phyloP scores from a whole-genome alignment of 1,284 basidiomycete species.

The Takashimella koratensis region DNA sequence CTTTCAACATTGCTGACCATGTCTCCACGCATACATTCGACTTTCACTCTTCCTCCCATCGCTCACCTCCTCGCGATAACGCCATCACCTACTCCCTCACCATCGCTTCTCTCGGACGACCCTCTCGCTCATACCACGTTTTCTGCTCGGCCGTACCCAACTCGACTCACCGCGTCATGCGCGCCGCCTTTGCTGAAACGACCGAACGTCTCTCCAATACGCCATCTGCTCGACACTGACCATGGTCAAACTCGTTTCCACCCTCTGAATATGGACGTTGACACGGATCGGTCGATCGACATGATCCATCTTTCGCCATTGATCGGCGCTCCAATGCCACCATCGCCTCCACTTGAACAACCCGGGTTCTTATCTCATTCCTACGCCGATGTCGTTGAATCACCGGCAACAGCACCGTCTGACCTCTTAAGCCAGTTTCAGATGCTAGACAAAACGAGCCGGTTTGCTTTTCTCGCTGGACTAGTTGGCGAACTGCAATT shows the following conservation, averaged over 20 bases:
- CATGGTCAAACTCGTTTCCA: no score
- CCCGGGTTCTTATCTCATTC: not conserved
- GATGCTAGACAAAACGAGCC: slow-evolving; percentile 28
- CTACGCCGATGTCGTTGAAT: not conserved
- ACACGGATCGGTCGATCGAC: not conserved
- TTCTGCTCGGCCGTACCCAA: no score
- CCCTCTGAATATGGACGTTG: not conserved
- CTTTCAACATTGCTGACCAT: no score
- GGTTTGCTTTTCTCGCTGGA: slow-evolving; percentile 61
- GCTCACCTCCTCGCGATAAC: not conserved
- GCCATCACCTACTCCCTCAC: not conserved
- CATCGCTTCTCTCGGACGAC: no score
- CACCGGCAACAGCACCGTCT: slow-evolving; percentile 3
- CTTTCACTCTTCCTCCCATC: not conserved
- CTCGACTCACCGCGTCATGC: no score
- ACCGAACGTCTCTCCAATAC: no score
- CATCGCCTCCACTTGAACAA: not conserved
- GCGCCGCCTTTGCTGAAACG: no score
- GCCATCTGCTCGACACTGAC: no score
- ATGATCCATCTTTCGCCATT: not conserved
- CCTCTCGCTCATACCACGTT: no score
- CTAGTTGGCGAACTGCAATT: slow-evolving; percentile 65
- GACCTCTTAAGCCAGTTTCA: slow-evolving; percentile 28
- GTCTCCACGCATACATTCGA: no score
- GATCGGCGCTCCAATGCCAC: not conserved